Conservation (phyloP, 2,329 filamentous ascomycete genomes). For the Clarireedia homoeocarpa region DNA sequence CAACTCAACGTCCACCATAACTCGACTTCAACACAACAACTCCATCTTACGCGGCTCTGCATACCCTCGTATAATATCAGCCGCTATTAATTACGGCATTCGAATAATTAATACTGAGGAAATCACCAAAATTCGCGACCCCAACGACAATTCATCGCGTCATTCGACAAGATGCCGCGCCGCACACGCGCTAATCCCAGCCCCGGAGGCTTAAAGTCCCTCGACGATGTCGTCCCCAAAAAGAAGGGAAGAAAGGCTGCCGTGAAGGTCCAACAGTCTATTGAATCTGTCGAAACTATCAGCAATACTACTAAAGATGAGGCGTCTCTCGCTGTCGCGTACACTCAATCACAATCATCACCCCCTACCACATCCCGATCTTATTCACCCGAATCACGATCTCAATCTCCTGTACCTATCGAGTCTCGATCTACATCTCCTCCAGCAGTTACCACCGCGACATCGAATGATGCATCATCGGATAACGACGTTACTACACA, state of each 20-base stretch:
- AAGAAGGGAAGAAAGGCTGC: background rate
- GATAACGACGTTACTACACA: background rate
- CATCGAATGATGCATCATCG: conserved; percentile 3
- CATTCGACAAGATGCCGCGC: background rate
- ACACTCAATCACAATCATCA: conserved; percentile 2
- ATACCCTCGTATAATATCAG: too few species aligned
- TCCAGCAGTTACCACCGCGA: background rate
- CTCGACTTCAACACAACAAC: too few species aligned
- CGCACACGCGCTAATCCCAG: conserved; percentile 1
- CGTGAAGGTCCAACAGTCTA: background rate
- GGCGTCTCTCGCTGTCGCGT: background rate
- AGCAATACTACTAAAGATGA: background rate
- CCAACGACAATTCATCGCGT: background rate
- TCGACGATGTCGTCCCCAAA: conserved; percentile 1
- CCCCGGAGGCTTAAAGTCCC: conserved; percentile 8
- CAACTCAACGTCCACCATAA: too few species aligned
- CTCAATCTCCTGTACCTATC: background rate
- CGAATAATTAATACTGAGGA: background rate
- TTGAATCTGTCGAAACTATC: background rate
- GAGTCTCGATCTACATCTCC: conserved; percentile 8
- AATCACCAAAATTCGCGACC: background rate
- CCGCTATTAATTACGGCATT: background rate
- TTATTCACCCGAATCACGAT: background rate
- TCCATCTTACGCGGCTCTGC: too few species aligned
- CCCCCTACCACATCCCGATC: conserved; percentile 3